Conservation (phyloP, 495 filamentous ascomycete species). For the Tuber melanosporum region DNA sequence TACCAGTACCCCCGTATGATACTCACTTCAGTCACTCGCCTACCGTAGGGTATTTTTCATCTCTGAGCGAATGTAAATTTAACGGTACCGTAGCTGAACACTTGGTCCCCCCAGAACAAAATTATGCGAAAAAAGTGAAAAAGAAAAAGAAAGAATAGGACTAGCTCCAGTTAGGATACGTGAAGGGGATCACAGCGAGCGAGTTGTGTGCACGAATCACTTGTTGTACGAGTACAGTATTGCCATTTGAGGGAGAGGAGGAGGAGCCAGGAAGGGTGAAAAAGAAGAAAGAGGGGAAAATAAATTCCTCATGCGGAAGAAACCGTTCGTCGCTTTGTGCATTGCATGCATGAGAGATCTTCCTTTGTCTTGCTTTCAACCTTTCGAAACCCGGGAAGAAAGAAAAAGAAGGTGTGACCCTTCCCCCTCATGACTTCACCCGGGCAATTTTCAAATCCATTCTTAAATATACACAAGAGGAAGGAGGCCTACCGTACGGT, state of each 20-base stretch:
- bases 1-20: background rate
- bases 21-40: background rate
- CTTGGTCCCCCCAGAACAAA: background rate
- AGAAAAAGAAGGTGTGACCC: background rate
- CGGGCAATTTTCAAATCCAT: background rate
- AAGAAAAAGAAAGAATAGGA: background rate
- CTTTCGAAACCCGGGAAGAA: background rate
- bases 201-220: background rate
- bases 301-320: background rate
- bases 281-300: background rate
- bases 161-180: background rate
- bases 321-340: background rate
- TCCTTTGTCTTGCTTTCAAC: background rate
- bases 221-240: no score
- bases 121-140: no score
- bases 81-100: background rate
- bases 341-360: background rate
- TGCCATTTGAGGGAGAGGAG: background rate
- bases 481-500: no score
- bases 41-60: background rate
- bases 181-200: background rate
- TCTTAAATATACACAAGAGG: background rate
- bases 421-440: constrained; percentile 4
- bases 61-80: background rate
- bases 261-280: background rate